These are phyloP conservation scores for Apiosordaria backusii DNA, from an alignment of 495 filamentous ascomycete genomes.

Conservation along the genomic window DNA sequence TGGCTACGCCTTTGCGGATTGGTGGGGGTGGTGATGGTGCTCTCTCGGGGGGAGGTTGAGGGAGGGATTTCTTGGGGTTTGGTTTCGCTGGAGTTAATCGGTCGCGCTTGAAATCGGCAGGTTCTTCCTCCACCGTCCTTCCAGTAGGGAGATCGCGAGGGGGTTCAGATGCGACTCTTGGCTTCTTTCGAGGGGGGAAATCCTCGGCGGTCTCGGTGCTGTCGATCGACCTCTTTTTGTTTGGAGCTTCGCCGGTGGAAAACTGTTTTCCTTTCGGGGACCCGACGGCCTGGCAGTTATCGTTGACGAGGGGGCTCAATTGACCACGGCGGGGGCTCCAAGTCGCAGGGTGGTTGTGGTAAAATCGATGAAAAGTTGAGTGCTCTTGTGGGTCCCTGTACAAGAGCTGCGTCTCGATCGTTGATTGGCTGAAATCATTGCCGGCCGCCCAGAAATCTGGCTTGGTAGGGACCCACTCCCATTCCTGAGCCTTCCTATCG, in stretches of 20 bases:
- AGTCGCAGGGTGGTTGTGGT: background rate
- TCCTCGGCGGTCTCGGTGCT: background rate
- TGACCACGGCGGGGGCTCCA: background rate
- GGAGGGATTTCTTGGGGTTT: background rate
- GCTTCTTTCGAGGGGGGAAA: background rate
- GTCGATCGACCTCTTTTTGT: background rate
- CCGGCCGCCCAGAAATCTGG: too few species aligned
- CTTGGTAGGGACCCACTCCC: background rate
- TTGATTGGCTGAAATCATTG: background rate
- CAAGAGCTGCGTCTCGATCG: background rate
- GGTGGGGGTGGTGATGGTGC: background rate
- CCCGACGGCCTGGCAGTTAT: background rate
- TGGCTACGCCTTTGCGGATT: background rate
- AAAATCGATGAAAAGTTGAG: slow-evolving; percentile 14
- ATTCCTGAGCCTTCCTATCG: background rate
- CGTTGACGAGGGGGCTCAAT: background rate
- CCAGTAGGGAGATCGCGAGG: background rate
- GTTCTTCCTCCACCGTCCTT: background rate
- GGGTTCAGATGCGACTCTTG: background rate
- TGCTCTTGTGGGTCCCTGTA: slow-evolving; percentile 3
- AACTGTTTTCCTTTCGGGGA: background rate
- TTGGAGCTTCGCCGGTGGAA: background rate
- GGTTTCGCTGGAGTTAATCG: background rate
- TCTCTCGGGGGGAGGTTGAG: background rate
- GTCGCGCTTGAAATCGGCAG: background rate